These are phyloP conservation scores for Colletotrichum sp. DNA, from an alignment of 2,329 filamentous ascomycete species.

Conservation along the genomic window DNA sequence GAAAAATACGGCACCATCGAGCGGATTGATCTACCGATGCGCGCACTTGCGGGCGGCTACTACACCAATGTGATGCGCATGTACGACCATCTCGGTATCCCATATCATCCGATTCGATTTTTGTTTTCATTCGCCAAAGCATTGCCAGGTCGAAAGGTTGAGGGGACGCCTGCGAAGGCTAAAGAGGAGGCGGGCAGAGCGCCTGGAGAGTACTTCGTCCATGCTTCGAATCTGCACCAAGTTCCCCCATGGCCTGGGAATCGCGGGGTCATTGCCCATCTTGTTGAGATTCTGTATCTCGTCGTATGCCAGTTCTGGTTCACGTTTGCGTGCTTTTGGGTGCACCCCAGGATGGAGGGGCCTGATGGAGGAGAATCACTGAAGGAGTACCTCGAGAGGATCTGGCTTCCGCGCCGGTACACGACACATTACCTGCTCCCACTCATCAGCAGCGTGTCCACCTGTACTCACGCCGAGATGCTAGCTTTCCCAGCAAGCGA, in stretches of 20 bases:
- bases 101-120: conserved; percentile 55
- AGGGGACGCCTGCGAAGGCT: too few species aligned
- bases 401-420: conserved; percentile 53
- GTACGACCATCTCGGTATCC: conserved; percentile 59
- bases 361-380: conserved; percentile 40
- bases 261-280: too few species aligned
- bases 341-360: conserved; percentile 35
- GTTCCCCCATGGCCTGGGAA: conserved; percentile 47
- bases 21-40: conserved; percentile 44
- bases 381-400: conserved; percentile 32
- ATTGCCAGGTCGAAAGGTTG: not conserved
- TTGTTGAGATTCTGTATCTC: conserved; percentile 25
- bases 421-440: conserved; percentile 56
- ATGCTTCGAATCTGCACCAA: conserved; percentile 60
- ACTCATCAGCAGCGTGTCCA: conserved; percentile 58
- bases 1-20: conserved; percentile 32
- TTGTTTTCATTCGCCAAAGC: conserved; percentile 55
- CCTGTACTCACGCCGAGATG: conserved; percentile 56
- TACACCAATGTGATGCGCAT: conserved; percentile 60
- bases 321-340: conserved; percentile 53
- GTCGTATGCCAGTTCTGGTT: conserved; percentile 59
- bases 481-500: conserved; percentile 59
- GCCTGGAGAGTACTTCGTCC: conserved; percentile 48
- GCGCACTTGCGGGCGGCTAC: conserved; percentile 46
- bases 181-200: too few species aligned